phyloP scores from a whole-genome alignment of 495 filamentous ascomycete species.

The Penicillium arizonense region DNA sequence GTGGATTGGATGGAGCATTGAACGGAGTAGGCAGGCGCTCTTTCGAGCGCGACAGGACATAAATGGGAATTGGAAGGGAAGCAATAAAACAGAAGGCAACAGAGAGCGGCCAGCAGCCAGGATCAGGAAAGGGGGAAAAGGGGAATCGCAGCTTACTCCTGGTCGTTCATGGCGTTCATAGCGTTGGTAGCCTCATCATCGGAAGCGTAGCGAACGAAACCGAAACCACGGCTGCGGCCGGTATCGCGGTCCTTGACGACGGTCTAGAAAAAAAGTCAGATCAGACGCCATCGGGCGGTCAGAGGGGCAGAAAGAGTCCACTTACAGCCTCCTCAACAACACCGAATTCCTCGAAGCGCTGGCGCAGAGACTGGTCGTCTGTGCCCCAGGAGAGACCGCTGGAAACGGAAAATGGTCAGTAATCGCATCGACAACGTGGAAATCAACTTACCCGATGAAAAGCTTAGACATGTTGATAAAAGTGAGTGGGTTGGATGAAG shows the following conservation, averaged over 20 bases:
- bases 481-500: background rate
- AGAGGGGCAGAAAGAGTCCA: background rate
- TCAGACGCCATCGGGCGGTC: background rate
- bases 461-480: conserved; percentile 11
- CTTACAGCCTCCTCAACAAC: conserved; percentile 9
- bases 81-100: no score
- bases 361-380: conserved; percentile 5
- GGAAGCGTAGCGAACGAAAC: conserved; percentile 83
- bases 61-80: no score
- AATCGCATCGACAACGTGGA: background rate
- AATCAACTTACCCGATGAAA: conserved; percentile 6
- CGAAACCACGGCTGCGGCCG: conserved; percentile 92
- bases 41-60: background rate
- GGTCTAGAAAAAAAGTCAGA: conserved; percentile 53
- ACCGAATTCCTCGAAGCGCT: conserved; percentile 8
- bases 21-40: background rate
- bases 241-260: conserved; percentile 98
- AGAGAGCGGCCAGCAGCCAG: no score
- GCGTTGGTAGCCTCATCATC: conserved; percentile 81
- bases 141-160: conserved; percentile 63
- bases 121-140: background rate
- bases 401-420: background rate
- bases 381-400: conserved; percentile 11
- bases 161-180: conserved; percentile 84
- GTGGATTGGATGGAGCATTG: background rate